A percentile compares a stretch with the other conserved stretches of the same genome.
Conservation (phyloP, 176 grass and related monocot genomes). For the Paspalum vaginatum region DNA sequence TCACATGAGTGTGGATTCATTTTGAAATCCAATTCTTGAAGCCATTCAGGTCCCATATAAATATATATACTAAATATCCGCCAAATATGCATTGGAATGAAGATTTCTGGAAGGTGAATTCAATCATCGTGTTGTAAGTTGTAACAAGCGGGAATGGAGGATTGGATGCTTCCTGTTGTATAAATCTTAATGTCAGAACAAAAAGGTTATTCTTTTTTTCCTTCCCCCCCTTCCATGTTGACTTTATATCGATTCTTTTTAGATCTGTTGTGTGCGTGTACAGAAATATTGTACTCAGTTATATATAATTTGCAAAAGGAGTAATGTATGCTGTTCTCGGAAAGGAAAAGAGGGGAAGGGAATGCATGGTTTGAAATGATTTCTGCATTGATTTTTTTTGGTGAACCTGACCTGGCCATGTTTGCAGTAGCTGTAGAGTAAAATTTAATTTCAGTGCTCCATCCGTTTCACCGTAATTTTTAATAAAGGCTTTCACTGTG, state of each 20-base stretch:
- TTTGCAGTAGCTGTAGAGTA: background rate
- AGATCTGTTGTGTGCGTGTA: conserved; percentile 32
- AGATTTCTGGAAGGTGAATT: conserved; percentile 35
- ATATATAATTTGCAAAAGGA: conserved; percentile 36
- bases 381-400: background rate
- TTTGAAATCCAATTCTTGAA: conserved; percentile 54
- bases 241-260: conserved; percentile 61
- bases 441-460: background rate
- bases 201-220: background rate
- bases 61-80: conserved; percentile 6
- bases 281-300: conserved; percentile 45
- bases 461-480: too few species aligned
- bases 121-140: conserved; percentile 36
- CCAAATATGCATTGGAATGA: conserved; percentile 22
- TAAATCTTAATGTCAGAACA: conserved; percentile 55
- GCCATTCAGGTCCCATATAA: conserved; percentile 34
- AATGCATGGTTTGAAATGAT: background rate
- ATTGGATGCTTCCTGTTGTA: conserved; percentile 61
- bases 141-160: conserved; percentile 25
- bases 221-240: conserved; percentile 4
- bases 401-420: background rate
- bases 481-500: too few species aligned
- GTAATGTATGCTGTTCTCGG: conserved; percentile 21
- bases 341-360: background rate
- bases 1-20: conserved; percentile 52